These are phyloP conservation scores for Paratrimastix pyriformis DNA, from an alignment of 78 protist genomes.

Conservation along the genomic window DNA sequence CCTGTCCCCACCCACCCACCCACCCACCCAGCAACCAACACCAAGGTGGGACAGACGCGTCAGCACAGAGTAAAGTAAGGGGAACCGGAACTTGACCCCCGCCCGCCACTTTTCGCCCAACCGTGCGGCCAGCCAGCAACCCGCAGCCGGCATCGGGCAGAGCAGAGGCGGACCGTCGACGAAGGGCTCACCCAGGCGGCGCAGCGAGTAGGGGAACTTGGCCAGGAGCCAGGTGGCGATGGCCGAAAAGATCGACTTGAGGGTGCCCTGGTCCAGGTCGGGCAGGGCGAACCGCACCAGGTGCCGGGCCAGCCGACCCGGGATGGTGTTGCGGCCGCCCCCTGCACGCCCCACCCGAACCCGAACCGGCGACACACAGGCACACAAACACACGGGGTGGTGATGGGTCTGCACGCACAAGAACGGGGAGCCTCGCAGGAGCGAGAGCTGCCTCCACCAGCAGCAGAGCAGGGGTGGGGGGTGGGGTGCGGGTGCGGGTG, in stretches of 20 bases:
- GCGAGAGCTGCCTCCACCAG: background rate
- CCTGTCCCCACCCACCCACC: too few relatives aligned
- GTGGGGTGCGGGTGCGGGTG: too few relatives aligned
- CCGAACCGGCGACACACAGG: too few relatives aligned
- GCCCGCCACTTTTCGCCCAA: background rate
- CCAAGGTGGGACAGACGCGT: background rate
- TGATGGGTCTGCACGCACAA: background rate
- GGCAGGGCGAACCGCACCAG: conserved; percentile 38
- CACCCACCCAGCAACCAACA: too few relatives aligned
- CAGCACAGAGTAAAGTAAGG: background rate
- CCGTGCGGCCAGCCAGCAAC: background rate
- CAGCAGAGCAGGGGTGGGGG: background rate
- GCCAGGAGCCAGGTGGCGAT: conserved; percentile 32
- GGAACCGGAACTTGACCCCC: background rate
- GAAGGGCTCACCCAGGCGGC: conserved; percentile 30
- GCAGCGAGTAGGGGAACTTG: background rate
- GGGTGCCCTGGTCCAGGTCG: conserved; percentile 36
- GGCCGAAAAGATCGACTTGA: conserved; percentile 42
- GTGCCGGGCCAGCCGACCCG: conserved; percentile 56
- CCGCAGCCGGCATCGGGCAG: too few relatives aligned
- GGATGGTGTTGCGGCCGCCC: conserved; percentile 54
- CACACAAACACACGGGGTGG: too few relatives aligned
- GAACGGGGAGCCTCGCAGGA: background rate
- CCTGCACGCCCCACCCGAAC: too few relatives aligned
- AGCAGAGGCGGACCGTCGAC: conserved; percentile 7